phyloP scores from a whole-genome alignment of 768 basidiomycete species.

The Pleurotus tuber-regium region DNA sequence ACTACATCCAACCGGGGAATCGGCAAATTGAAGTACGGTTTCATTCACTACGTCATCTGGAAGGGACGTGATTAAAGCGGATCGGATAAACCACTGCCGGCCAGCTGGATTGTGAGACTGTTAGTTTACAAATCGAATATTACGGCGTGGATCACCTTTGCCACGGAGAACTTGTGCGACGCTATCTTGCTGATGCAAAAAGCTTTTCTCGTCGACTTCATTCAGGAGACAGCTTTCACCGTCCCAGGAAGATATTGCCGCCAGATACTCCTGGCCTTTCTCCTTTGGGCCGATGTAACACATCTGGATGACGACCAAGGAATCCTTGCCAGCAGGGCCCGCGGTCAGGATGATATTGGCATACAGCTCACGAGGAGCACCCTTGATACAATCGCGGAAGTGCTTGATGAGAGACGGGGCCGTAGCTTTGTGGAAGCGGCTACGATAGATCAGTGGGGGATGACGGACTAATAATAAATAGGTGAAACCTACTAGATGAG shows the following conservation, averaged over 20 bases:
- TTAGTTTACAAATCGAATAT: background rate
- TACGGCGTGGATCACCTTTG: conserved; percentile 46
- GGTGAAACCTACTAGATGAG: conserved; percentile 72
- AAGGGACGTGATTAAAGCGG: conserved; percentile 76
- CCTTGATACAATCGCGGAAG: conserved; percentile 91
- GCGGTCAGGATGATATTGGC: conserved; percentile 90
- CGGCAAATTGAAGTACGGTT: conserved; percentile 77
- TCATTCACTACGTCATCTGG: conserved; percentile 84
- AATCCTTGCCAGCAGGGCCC: conserved; percentile 80
- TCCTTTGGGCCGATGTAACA: conserved; percentile 81
- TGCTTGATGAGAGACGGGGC: conserved; percentile 87
- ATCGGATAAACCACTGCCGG: conserved; percentile 90
- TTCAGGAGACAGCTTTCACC: conserved; percentile 85
- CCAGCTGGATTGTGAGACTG: conserved; percentile 49
- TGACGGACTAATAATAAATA: conserved; percentile 6
- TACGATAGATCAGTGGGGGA: conserved; percentile 27
- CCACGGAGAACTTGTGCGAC: conserved; percentile 88
- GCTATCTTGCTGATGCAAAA: conserved; percentile 87
- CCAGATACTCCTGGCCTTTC: conserved; percentile 73
- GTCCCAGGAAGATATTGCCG: conserved; percentile 84
- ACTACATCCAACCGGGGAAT: conserved; percentile 92
- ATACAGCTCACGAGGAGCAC: conserved; percentile 83
- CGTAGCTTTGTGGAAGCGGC: conserved; percentile 85
- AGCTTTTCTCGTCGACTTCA: conserved; percentile 88
- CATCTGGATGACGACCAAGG: conserved; percentile 88